Evolutionary conservation across 768 basidiomycete genomes (phyloP).

Genomic region (Tephrocybe sp.): DNA sequence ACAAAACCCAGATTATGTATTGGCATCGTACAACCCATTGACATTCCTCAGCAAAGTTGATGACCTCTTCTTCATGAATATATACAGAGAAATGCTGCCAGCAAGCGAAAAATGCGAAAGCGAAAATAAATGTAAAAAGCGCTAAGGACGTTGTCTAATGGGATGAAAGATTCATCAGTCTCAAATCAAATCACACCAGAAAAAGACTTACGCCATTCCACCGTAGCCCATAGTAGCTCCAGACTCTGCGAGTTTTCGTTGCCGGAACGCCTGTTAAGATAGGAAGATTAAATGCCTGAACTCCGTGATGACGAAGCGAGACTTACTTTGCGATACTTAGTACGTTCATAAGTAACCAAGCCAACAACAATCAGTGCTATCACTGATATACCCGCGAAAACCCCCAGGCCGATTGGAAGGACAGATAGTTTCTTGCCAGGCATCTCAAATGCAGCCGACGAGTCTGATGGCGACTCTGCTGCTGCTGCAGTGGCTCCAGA

Average conservation of each 20-base stretch:
- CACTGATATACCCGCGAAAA: slow-evolving; percentile 84
- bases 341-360: slow-evolving; percentile 84
- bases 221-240: slow-evolving; percentile 61
- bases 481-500: slow-evolving; percentile 28
- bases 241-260: slow-evolving; percentile 69
- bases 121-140: slow-evolving; percentile 9
- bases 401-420: slow-evolving; percentile 78
- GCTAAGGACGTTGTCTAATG: slow-evolving; percentile 21
- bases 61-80: slow-evolving; percentile 2
- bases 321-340: slow-evolving; percentile 81
- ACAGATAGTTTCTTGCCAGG: slow-evolving; percentile 77
- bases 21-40: not conserved
- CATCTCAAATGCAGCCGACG: slow-evolving; percentile 50
- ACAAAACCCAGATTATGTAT: not conserved
- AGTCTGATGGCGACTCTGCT: slow-evolving; percentile 29
- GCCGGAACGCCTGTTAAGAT: slow-evolving; percentile 61
- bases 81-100: slow-evolving; percentile 14
- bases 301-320: not conserved
- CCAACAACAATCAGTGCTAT: slow-evolving; percentile 81
- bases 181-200: not conserved
- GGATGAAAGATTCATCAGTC: not conserved
- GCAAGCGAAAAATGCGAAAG: slow-evolving; percentile 8
- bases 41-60: not conserved
- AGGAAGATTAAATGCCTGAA: slow-evolving; percentile 5
- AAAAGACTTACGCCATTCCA: slow-evolving; percentile 43